A percentile compares a stretch with the other conserved stretches of the same genome.
Evolutionary conservation across 2,329 filamentous ascomycete genomes (phyloP).

Genomic region (Curvularia lunata): DNA sequence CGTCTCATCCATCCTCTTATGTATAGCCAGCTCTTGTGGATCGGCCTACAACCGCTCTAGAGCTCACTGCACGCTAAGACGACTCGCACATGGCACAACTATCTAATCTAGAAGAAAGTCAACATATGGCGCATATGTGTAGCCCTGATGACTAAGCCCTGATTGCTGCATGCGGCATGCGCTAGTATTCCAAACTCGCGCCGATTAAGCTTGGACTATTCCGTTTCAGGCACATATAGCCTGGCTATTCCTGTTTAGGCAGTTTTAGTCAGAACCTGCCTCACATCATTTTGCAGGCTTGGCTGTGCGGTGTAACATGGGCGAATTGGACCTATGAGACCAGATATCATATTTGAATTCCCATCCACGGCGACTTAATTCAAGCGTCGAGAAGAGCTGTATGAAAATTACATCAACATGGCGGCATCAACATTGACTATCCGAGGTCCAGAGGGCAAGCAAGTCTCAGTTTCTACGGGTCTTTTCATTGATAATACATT

Average conservation of each 20-base stretch:
- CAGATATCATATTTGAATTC: neutral
- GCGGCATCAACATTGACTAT: neutral
- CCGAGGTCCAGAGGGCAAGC: neutral
- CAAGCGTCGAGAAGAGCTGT: neutral
- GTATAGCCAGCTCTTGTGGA: neutral
- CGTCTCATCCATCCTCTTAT: conserved; percentile 2
- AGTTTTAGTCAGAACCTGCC: neutral
- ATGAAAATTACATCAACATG: neutral
- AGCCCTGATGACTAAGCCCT: neutral
- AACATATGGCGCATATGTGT: neutral
- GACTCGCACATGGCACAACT: neutral
- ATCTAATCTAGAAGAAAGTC: neutral
- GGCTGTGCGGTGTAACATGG: neutral
- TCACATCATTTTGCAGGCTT: neutral
- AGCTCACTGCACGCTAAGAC: neutral
- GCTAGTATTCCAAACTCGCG: neutral
- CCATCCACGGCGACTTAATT: neutral
- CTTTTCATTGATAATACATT: conserved; percentile 3
- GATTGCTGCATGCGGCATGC: neutral
- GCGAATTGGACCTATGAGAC: neutral
- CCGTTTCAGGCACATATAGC: conserved; percentile 1
- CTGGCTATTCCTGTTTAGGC: neutral
- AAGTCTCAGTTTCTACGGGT: neutral
- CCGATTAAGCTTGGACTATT: neutral
- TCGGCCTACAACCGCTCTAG: neutral